Conservation (phyloP, 192 early-diverging fungal species). For the Gonapodya sp. region DNA sequence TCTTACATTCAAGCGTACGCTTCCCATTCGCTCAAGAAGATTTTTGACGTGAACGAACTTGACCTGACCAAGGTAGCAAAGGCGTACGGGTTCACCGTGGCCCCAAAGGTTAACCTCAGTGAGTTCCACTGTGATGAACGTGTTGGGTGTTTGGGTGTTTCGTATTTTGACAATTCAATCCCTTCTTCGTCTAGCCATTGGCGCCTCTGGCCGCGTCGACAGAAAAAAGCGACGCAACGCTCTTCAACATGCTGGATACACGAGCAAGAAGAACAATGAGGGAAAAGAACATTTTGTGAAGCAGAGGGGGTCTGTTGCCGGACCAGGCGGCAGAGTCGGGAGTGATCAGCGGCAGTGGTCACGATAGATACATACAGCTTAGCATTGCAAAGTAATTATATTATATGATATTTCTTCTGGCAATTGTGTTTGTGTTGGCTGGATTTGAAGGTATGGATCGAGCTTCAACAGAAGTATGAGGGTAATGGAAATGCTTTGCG, state of each 20-base stretch:
- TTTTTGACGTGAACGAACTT: slow-evolving; percentile 84
- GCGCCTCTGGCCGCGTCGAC: slow-evolving; percentile 11
- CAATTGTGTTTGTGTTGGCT: too few species aligned
- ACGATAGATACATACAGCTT: slow-evolving; percentile 2
- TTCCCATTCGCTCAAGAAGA: slow-evolving; percentile 89
- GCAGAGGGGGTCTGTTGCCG: slow-evolving; percentile 3
- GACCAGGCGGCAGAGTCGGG: not conserved
- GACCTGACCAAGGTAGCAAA: slow-evolving; percentile 86
- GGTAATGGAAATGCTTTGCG: too few species aligned
- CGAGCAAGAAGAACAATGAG: slow-evolving; percentile 14
- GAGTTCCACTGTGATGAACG: too few species aligned
- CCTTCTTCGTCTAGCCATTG: slow-evolving; percentile 7
- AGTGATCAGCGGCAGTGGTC: slow-evolving; percentile 13
- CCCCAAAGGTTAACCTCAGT: slow-evolving; percentile 80
- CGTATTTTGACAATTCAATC: not conserved
- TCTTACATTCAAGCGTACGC: slow-evolving; percentile 94
- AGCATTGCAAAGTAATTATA: too few species aligned
- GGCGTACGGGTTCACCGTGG: slow-evolving; percentile 92
- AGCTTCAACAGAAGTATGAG: too few species aligned
- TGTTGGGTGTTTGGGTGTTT: not conserved
- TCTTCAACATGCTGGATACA: slow-evolving; percentile 10
- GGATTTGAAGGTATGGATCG: too few species aligned
- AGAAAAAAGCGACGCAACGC: slow-evolving; percentile 10
- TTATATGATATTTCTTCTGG: too few species aligned
- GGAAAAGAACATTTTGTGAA: slow-evolving; percentile 19